phyloP scores from a whole-genome alignment of 2,329 filamentous ascomycete species.

The Lojkania enalia region DNA sequence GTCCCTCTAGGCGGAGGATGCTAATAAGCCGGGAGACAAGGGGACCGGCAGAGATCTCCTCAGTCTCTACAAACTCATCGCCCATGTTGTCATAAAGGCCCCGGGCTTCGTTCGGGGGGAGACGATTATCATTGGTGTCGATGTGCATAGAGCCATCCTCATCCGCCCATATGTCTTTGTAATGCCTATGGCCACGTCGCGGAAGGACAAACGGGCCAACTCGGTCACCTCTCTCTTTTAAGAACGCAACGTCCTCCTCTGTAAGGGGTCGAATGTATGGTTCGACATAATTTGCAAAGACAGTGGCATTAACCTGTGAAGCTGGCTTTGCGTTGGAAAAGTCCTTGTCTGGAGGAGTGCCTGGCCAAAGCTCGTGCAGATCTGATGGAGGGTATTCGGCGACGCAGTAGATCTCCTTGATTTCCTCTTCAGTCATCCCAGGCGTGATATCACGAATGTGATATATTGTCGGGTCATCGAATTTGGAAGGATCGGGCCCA shows the following conservation, averaged over 20 bases:
- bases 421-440: conserved; percentile 82
- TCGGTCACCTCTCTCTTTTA: conserved; percentile 85
- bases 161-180: conserved; percentile 89
- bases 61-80: conserved; percentile 84
- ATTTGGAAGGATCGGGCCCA: conserved; percentile 88
- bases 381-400: conserved; percentile 79
- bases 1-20: conserved; percentile 76
- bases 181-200: conserved; percentile 79
- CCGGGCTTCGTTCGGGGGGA: conserved; percentile 78
- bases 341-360: conserved; percentile 88
- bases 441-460: conserved; percentile 77
- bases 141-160: conserved; percentile 82
- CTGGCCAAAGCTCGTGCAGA: conserved; percentile 81
- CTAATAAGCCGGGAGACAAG: conserved; percentile 80
- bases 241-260: conserved; percentile 91
- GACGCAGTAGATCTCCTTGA: conserved; percentile 85
- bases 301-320: conserved; percentile 91
- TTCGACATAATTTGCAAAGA: conserved; percentile 90
- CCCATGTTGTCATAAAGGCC: conserved; percentile 85
- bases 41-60: conserved; percentile 85
- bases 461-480: conserved; percentile 89
- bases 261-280: conserved; percentile 87
- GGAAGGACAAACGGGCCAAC: conserved; percentile 83
- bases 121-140: conserved; percentile 68
- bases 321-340: conserved; percentile 92